Evolutionary conservation across 805 yeast genomes (phyloP).

Genomic region (Lipomyces orientalis): DNA sequence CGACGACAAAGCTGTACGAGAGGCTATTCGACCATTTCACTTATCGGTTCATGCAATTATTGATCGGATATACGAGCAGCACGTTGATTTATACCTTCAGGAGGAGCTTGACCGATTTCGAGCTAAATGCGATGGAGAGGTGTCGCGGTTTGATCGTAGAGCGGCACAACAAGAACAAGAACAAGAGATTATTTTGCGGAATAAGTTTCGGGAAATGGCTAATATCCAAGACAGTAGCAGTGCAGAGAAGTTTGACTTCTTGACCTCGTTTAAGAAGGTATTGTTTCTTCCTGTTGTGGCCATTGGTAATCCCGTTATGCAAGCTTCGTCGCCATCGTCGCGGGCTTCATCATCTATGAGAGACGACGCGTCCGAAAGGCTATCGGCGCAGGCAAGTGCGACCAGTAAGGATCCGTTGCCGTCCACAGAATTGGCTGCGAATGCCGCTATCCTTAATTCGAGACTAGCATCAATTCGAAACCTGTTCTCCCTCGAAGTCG

Average conservation of each 20-base stretch:
- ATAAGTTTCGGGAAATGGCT: slow-evolving; percentile 49
- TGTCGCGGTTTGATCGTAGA: slow-evolving; percentile 43
- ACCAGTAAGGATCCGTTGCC: slow-evolving; percentile 42
- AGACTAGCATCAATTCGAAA: slow-evolving; percentile 77
- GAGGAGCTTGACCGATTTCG: slow-evolving; percentile 43
- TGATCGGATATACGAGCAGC: slow-evolving; percentile 39
- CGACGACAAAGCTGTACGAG: slow-evolving; percentile 15
- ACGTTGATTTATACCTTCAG: slow-evolving; percentile 43
- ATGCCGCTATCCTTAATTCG: slow-evolving; percentile 73
- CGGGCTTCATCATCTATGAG: slow-evolving; percentile 17
- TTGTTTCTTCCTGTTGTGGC: slow-evolving; percentile 47
- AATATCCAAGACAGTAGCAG: slow-evolving; percentile 33
- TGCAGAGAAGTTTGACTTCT: slow-evolving; percentile 57
- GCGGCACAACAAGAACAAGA: slow-evolving; percentile 55
- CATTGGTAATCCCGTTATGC: slow-evolving; percentile 22
- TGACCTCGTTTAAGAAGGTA: slow-evolving; percentile 58
- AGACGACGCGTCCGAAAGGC: slow-evolving; percentile 24
- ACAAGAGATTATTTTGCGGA: slow-evolving; percentile 55
- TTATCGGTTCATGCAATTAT: slow-evolving; percentile 38
- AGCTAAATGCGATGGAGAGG: slow-evolving; percentile 40
- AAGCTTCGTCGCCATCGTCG: slow-evolving; percentile 16
- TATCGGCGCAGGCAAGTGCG: slow-evolving; percentile 1
- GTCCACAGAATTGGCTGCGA: slow-evolving; percentile 75
- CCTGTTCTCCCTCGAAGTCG: slow-evolving; percentile 79
- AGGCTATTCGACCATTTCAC: slow-evolving; percentile 20